Conservation (phyloP, 768 basidiomycete species). For the Boletus huronensis region DNA sequence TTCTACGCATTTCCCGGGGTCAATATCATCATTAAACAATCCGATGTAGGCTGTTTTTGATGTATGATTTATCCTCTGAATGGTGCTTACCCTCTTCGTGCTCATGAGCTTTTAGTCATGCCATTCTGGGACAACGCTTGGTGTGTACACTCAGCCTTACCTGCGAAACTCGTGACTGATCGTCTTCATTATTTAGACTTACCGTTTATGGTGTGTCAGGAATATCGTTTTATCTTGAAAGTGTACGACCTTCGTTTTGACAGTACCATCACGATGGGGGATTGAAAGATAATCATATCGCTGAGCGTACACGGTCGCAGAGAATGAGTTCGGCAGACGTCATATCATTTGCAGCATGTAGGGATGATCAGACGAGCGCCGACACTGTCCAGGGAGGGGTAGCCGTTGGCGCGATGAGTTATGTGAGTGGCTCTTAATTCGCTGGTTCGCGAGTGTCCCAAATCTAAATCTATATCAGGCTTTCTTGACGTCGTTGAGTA, state of each 20-base stretch:
- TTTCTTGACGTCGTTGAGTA: conserved; percentile 51
- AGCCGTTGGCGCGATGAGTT: conserved; percentile 78
- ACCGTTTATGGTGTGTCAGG: conserved; percentile 26
- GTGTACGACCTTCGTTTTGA: neutral
- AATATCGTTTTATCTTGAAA: neutral
- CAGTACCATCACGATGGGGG: conserved; percentile 62
- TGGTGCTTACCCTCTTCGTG: neutral
- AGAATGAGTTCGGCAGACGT: conserved; percentile 74
- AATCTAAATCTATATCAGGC: conserved; percentile 42
- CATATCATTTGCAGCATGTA: conserved; percentile 72
- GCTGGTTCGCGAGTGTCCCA: neutral
- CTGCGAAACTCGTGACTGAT: neutral
- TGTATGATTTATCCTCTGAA: conserved; percentile 31
- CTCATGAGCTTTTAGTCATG: conserved; percentile 34
- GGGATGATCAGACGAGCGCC: conserved; percentile 69
- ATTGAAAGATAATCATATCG: conserved; percentile 44
- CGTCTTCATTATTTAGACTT: conserved; percentile 12
- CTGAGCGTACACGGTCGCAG: conserved; percentile 26
- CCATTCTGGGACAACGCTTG: conserved; percentile 50
- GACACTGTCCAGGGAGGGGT: conserved; percentile 62
- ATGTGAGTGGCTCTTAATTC: conserved; percentile 43
- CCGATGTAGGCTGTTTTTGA: conserved; percentile 42
- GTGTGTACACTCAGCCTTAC: conserved; percentile 12
- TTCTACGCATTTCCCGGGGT: neutral
- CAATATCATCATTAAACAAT: neutral